A percentile compares a stretch with the other conserved stretches of the same genome.
Conservation (phyloP, 306 rosid species). For the Carpinus viminea region DNA sequence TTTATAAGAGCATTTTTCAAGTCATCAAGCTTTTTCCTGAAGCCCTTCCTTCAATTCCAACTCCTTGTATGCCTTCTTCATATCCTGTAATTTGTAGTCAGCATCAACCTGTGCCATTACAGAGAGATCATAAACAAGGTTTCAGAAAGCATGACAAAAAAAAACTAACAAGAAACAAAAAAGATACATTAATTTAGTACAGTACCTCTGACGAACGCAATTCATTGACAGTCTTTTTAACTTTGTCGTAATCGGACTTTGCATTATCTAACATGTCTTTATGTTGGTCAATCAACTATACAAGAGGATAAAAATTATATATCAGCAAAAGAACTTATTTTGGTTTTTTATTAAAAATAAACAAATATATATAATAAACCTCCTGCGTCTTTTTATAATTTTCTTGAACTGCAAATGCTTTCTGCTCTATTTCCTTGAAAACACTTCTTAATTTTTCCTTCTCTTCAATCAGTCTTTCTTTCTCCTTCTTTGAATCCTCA, state of each 20-base stretch:
- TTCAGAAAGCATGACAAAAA: background rate
- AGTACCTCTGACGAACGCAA: conserved; percentile 87
- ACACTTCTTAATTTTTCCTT: conserved; percentile 51
- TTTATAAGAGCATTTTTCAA: conserved; percentile 67
- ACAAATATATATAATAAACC: conserved; percentile 41
- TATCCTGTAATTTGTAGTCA: conserved; percentile 80
- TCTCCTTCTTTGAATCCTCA: conserved; percentile 80
- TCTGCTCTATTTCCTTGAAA: conserved; percentile 83
- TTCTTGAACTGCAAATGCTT: conserved; percentile 80
- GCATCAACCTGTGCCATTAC: conserved; percentile 69
- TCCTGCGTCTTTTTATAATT: conserved; percentile 63
- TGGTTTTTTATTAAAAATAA: background rate
- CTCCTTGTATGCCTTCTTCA: conserved; percentile 75
- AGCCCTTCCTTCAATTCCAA: conserved; percentile 75
- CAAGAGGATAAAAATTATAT: conserved; percentile 23
- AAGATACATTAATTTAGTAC: conserved; percentile 15
- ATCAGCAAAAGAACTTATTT: background rate
- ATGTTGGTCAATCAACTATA: conserved; percentile 72
- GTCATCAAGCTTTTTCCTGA: conserved; percentile 70
- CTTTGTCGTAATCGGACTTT: conserved; percentile 59
- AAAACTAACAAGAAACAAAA: conserved; percentile 4
- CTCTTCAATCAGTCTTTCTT: conserved; percentile 66
- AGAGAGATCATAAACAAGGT: background rate
- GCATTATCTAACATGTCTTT: conserved; percentile 63
- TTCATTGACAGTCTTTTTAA: conserved; percentile 68